Evolutionary conservation across 805 yeast genomes (phyloP).

Genomic region (Wickerhamiella australiensis): DNA sequence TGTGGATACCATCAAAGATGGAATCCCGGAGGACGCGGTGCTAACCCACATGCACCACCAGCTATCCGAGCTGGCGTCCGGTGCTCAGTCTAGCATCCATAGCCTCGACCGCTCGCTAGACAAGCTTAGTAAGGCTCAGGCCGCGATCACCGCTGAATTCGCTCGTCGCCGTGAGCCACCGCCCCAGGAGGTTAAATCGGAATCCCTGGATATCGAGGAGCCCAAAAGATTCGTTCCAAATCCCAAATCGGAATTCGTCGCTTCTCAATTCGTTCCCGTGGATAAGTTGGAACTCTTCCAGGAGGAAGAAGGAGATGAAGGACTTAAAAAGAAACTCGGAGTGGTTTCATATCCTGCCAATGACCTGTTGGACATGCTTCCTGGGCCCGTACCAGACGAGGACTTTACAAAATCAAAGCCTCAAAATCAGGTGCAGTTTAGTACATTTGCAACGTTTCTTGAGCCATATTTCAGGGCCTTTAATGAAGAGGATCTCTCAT

Average conservation of each 20-base stretch:
- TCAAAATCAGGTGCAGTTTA: slow-evolving; percentile 74
- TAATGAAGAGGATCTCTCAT: slow-evolving; percentile 68
- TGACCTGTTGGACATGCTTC: slow-evolving; percentile 62
- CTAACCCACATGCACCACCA: slow-evolving; percentile 18
- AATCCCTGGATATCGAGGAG: slow-evolving; percentile 5
- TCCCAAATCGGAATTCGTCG: slow-evolving; percentile 66
- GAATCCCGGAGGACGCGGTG: slow-evolving; percentile 18
- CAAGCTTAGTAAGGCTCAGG: slow-evolving; percentile 17
- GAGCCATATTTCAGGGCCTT: slow-evolving; percentile 75
- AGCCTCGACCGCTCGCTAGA: slow-evolving; percentile 20
- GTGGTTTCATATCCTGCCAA: slow-evolving; percentile 82
- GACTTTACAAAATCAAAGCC: slow-evolving; percentile 81
- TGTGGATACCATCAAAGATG: slow-evolving; percentile 8
- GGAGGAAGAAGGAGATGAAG: slow-evolving; percentile 64
- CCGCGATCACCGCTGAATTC: slow-evolving; percentile 18
- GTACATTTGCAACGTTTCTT: slow-evolving; percentile 71
- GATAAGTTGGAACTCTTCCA: slow-evolving; percentile 58
- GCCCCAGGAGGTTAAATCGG: slow-evolving; percentile 5
- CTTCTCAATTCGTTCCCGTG: slow-evolving; percentile 54
- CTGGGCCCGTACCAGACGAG: slow-evolving; percentile 77
- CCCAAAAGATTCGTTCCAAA: slow-evolving; percentile 36
- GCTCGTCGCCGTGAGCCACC: slow-evolving; percentile 4
- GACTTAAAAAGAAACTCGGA: slow-evolving; percentile 60
- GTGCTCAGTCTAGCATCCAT: slow-evolving; percentile 19
- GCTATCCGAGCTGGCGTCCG: slow-evolving; percentile 19